phyloP scores from a whole-genome alignment of 176 grass and related monocot genomes.

The maize (Zea mays) region DNA sequence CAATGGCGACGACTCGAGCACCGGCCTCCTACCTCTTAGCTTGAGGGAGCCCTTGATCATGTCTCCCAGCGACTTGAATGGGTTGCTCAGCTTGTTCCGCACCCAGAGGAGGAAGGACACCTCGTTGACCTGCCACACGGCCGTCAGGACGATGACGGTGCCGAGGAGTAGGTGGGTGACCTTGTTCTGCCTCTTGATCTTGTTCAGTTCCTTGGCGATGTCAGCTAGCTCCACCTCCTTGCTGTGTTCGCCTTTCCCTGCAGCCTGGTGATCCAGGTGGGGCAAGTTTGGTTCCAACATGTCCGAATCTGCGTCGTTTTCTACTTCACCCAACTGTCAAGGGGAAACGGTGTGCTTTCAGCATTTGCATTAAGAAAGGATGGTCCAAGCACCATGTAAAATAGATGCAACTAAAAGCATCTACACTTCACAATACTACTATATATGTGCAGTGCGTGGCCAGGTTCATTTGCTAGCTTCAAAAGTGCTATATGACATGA shows the following conservation, averaged over 20 bases:
- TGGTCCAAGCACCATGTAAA: not conserved
- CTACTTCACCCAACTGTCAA: constrained; percentile 12
- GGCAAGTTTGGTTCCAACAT: not conserved
- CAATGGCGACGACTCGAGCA: constrained; percentile 38
- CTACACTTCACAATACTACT: no score
- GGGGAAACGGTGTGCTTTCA: not conserved
- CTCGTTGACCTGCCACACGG: constrained; percentile 53
- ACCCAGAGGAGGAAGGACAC: constrained; percentile 48
- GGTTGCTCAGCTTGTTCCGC: constrained; percentile 40
- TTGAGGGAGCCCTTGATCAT: constrained; percentile 33
- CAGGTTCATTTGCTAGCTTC: no score
- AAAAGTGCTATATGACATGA: no score
- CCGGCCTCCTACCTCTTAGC: constrained; percentile 7
- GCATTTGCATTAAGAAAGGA: not conserved
- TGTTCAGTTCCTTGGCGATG: constrained; percentile 41
- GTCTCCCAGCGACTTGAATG: constrained; percentile 47
- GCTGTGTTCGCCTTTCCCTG: not conserved
- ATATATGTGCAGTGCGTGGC: no score
- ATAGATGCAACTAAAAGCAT: not conserved
- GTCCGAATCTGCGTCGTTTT: not conserved
- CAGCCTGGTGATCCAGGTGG: not conserved
- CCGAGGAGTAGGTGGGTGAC: constrained; percentile 56
- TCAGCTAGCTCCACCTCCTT: not conserved
- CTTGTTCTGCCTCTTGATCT: constrained; percentile 59
- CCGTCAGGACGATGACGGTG: constrained; percentile 44